phyloP scores from a whole-genome alignment of 2,329 filamentous ascomycete species.

The Neurospora sp. region DNA sequence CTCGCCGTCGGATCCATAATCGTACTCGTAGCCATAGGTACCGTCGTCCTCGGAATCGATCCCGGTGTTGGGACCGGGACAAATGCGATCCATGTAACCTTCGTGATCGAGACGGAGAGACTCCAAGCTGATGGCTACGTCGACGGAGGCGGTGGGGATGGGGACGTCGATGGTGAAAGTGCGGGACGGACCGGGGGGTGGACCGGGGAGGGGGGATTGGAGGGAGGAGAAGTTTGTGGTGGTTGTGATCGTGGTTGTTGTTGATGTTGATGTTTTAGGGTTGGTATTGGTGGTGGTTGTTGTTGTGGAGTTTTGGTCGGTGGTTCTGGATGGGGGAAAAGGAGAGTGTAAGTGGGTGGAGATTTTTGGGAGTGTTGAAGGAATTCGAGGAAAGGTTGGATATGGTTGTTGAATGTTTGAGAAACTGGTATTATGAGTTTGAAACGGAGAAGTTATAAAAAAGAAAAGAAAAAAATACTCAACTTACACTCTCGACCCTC shows the following conservation, averaged over 20 bases:
- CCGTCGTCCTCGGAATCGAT: slow-evolving; percentile 7
- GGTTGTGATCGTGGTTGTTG: background rate
- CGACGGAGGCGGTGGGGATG: slow-evolving; percentile 31
- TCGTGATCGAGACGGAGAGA: slow-evolving; percentile 34
- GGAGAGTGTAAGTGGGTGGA: background rate
- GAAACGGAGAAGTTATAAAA: background rate
- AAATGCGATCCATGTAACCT: slow-evolving; percentile 27
- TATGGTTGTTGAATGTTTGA: background rate
- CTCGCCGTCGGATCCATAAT: background rate
- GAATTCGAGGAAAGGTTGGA: slow-evolving; percentile 10
- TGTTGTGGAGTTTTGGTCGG: slow-evolving; percentile 6
- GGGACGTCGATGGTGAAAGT: slow-evolving; percentile 45
- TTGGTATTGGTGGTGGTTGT: slow-evolving; percentile 8
- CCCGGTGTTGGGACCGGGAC: slow-evolving; percentile 8
- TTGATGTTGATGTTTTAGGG: slow-evolving; percentile 9
- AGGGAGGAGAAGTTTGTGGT: background rate
- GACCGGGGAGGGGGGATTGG: slow-evolving; percentile 15
- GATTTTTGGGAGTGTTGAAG: background rate
- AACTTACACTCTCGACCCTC: slow-evolving; percentile 33
- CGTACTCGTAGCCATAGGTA: background rate
- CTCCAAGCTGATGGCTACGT: slow-evolving; percentile 31
- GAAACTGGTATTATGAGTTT: slow-evolving; percentile 6
- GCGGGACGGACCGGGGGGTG: slow-evolving; percentile 33
- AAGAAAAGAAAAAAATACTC: background rate
- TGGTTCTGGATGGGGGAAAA: background rate